These are phyloP conservation scores for Schwanniomyces vanrijiae DNA, from an alignment of 805 yeast species.

Conservation along the genomic window DNA sequence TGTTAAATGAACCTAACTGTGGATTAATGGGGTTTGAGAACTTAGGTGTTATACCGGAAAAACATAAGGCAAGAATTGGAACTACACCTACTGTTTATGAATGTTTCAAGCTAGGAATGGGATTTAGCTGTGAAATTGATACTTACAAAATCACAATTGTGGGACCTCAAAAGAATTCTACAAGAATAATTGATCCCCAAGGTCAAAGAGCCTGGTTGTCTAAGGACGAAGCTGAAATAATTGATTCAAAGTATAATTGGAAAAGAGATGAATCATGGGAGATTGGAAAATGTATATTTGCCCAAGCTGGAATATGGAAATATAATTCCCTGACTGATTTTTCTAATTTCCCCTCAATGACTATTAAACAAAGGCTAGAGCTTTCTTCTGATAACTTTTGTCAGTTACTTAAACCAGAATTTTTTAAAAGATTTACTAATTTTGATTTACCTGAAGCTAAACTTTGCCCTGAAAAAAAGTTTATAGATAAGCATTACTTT, in stretches of 20 bases:
- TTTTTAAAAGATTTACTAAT: constrained; percentile 33
- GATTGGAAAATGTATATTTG: constrained; percentile 78
- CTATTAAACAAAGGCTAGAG: constrained; percentile 32
- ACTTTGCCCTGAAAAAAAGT: constrained; percentile 8
- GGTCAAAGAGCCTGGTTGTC: constrained; percentile 72
- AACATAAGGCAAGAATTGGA: constrained; percentile 70
- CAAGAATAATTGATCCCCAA: constrained; percentile 58
- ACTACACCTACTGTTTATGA: constrained; percentile 83
- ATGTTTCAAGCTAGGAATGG: constrained; percentile 75
- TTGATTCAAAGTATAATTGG: constrained; percentile 73
- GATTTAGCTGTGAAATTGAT: constrained; percentile 66
- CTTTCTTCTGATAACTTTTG: constrained; percentile 17
- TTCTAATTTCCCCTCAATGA: constrained; percentile 12
- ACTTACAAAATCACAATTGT: constrained; percentile 66
- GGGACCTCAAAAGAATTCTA: constrained; percentile 72
- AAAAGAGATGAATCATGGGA: constrained; percentile 62
- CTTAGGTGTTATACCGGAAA: constrained; percentile 53
- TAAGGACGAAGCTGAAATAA: constrained; percentile 34
- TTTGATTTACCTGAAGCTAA: constrained; percentile 16
- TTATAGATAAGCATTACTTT: constrained; percentile 53
- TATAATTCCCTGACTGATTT: constrained; percentile 25
- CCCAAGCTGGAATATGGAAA: constrained; percentile 78
- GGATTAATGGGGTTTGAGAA: constrained; percentile 71
- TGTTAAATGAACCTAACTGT: constrained; percentile 79
- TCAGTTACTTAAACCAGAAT: constrained; percentile 28